Conservation (phyloP, 768 basidiomycete species). For the Coprinellus micaceus region DNA sequence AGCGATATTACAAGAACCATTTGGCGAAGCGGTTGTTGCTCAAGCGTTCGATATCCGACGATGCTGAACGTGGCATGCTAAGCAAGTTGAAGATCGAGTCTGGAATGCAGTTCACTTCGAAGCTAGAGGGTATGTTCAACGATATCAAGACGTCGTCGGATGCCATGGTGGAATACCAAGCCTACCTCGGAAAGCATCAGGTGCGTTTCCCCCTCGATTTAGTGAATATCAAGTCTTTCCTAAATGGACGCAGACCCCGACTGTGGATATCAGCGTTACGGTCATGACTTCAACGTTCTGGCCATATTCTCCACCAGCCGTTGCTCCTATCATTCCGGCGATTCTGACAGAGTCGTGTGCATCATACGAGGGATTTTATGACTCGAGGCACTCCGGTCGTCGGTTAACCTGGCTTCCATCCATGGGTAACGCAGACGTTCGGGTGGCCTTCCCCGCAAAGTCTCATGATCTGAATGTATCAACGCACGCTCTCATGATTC, state of each 20-base stretch:
- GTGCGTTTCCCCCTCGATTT: constrained; percentile 40
- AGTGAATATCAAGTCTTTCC: constrained; percentile 5
- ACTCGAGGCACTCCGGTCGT: constrained; percentile 83
- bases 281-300: constrained; percentile 97
- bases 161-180: constrained; percentile 70
- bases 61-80: constrained; percentile 96
- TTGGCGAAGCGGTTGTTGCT: constrained; percentile 88
- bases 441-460: constrained; percentile 71
- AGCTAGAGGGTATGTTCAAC: constrained; percentile 97
- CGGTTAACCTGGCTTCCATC: constrained; percentile 90
- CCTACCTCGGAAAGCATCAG: constrained; percentile 47
- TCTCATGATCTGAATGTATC: constrained; percentile 91
- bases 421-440: constrained; percentile 87
- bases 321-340: constrained; percentile 65
- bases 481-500: constrained; percentile 82
- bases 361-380: constrained; percentile 87
- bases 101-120: constrained; percentile 95
- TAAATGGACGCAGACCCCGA: constrained; percentile 50
- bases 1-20: constrained; percentile 95
- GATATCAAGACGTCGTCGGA: constrained; percentile 91
- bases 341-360: constrained; percentile 60
- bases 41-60: constrained; percentile 89
- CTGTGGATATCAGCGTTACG: constrained; percentile 79
- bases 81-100: constrained; percentile 96
- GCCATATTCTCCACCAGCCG: constrained; percentile 72